Evolutionary conservation across 805 yeast genomes (phyloP), one percentile per base, ranked within the genome.

Genomic region (Candida odintsovae): DNA sequence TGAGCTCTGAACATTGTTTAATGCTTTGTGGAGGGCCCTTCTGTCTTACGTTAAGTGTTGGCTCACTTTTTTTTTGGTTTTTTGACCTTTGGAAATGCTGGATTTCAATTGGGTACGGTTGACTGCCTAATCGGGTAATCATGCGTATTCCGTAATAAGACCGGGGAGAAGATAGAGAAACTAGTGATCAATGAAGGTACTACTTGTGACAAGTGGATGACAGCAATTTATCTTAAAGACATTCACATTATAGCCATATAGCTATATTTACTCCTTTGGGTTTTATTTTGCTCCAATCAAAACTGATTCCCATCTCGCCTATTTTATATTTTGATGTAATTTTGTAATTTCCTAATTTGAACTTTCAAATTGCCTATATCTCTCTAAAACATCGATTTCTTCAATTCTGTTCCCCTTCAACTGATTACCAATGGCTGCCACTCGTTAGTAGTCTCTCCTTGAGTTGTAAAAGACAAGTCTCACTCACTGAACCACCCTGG

Each of bases 401-500:
- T 71, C 67, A 11, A 87, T 69, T 22, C 72, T 65, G 2, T 76
- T 73, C 0, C 86, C 88, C 7, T 73, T 72, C 39, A 89, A 61
- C 62, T 88, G 94, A 58, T 88, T 84, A 0, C 96, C 96, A 43
- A 89, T 76, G 0, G 95, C 69, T 65, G 50, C 19, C 5, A 9
- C 4, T 16, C 16, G 50, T 45, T 48, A 38, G 50, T 48, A 35
- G 18, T 36, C 23, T 8, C 10, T 15, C 16, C 11, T 28, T 28
- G 31, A 13, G 15, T 13, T 4, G 13, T 28, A 28, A 13, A 4
- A 13, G 31, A 28, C n/a, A 28, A 28, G 16, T 15, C 18, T 4
- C 42, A 64, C 72, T 51, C 70, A 53, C 74, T 87, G 44, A 90
- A 68, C 97, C 98, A 92, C 0, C 97, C 97, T 0, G 89, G 86